phyloP scores from a whole-genome alignment of 1,139 yeast genomes.

The Taphrina pruni region DNA sequence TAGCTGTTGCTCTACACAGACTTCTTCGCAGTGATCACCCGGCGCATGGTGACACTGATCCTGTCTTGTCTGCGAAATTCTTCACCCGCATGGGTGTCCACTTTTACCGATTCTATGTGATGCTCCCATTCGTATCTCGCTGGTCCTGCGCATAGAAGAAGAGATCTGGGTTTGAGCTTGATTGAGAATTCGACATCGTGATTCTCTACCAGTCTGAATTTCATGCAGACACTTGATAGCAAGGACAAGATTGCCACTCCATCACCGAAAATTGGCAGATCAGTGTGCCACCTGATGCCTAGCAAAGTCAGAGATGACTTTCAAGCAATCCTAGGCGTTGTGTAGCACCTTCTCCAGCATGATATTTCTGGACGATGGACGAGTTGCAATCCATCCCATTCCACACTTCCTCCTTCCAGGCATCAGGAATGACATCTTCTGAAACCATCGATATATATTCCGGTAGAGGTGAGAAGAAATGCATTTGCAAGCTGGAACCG shows the following conservation, averaged over 20 bases:
- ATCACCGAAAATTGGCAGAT: conserved; percentile 31
- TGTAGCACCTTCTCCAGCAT: conserved; percentile 26
- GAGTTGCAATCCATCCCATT: conserved; percentile 23
- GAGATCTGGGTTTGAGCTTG: conserved; percentile 19
- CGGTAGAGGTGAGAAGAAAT: conserved; percentile 38
- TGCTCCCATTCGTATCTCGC: conserved; percentile 40
- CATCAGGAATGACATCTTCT: conserved; percentile 25
- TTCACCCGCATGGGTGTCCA: conserved; percentile 20
- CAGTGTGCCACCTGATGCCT: conserved; percentile 39
- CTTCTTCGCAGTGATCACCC: not conserved
- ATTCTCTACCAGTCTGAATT: conserved; percentile 9
- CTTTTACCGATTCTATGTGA: conserved; percentile 18
- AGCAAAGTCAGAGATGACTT: not conserved
- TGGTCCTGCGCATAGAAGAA: conserved; percentile 21
- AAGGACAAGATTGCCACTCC: conserved; percentile 40
- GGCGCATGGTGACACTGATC: conserved; percentile 39
- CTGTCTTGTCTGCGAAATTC: conserved; percentile 6
- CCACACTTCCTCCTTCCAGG: conserved; percentile 37
- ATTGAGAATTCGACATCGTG: not conserved
- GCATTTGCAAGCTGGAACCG: conserved; percentile 28
- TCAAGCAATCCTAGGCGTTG: not conserved
- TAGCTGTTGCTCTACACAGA: too few species aligned
- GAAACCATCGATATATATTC: conserved; percentile 20
- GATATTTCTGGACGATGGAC: conserved; percentile 34
- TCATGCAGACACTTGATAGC: conserved; percentile 27